phyloP scores from a whole-genome alignment of 345 rosid species.

The Lagerstroemia speciosa region DNA sequence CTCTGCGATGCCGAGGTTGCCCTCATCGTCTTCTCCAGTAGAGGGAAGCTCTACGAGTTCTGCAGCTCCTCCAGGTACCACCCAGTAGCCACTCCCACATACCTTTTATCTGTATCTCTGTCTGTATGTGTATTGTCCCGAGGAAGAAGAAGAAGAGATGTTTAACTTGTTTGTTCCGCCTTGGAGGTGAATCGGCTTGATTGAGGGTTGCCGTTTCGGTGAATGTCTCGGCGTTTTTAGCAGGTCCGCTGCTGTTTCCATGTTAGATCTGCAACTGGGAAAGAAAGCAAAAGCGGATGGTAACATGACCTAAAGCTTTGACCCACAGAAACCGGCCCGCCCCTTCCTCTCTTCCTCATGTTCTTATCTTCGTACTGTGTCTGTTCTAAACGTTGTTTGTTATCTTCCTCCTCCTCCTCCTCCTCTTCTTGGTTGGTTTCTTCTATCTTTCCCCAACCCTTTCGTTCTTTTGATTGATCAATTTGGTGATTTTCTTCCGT shows the following conservation, averaged over 20 bases:
- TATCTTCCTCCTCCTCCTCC: no score
- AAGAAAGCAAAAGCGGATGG: slow-evolving; percentile 12
- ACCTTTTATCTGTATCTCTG: neutral
- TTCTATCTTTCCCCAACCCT: neutral
- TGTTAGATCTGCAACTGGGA: slow-evolving; percentile 70
- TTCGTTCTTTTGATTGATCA: neutral
- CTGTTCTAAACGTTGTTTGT: no score
- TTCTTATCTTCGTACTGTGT: neutral
- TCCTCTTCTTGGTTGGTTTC: no score
- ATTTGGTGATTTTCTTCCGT: neutral
- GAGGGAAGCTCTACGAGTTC: slow-evolving; percentile 98
- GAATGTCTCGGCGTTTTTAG: slow-evolving; percentile 69
- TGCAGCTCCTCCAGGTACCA: slow-evolving; percentile 92
- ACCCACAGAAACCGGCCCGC: neutral
- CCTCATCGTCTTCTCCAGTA: slow-evolving; percentile 99
- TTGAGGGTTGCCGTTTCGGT: slow-evolving; percentile 46
- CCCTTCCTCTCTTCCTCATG: neutral
- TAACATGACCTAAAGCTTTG: neutral
- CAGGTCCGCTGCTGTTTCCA: slow-evolving; percentile 30
- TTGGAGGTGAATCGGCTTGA: neutral
- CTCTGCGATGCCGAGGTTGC: slow-evolving; percentile 98
- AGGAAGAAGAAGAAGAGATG: no score
- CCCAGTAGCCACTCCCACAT: no score
- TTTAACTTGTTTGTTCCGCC: neutral
- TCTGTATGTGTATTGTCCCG: neutral